A percentile compares a stretch with the other conserved stretches of the same genome.
These are phyloP conservation scores for Suillus decipiens DNA, from an alignment of 768 basidiomycete genomes.

Conservation along the genomic window DNA sequence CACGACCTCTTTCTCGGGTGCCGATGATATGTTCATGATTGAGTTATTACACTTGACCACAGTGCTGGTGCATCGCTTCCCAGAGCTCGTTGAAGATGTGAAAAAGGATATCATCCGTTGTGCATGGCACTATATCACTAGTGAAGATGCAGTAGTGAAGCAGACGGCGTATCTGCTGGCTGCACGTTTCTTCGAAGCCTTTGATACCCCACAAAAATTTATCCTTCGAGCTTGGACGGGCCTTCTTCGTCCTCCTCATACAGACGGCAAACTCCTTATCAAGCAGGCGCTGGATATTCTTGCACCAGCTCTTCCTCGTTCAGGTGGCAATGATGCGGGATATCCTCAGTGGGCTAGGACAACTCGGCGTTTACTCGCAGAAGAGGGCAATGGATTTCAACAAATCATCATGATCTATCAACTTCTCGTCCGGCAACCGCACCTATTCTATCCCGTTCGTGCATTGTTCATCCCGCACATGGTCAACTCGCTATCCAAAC, in stretches of 20 bases:
- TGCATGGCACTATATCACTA: slow-evolving; percentile 86
- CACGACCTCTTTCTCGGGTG: slow-evolving; percentile 48
- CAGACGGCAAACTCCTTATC: slow-evolving; percentile 74
- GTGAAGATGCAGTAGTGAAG: slow-evolving; percentile 88
- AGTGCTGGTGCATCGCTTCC: slow-evolving; percentile 82
- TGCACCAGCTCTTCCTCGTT: slow-evolving; percentile 74
- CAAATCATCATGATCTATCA: slow-evolving; percentile 86
- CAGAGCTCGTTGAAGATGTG: slow-evolving; percentile 73
- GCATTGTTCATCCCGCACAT: slow-evolving; percentile 93
- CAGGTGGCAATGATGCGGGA: slow-evolving; percentile 57
- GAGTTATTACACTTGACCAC: slow-evolving; percentile 91
- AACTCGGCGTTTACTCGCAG: slow-evolving; percentile 81
- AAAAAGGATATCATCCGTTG: slow-evolving; percentile 93
- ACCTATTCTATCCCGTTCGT: slow-evolving; percentile 91
- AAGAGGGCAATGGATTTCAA: slow-evolving; percentile 74
- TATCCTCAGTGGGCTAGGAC: slow-evolving; percentile 83
- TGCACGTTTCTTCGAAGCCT: slow-evolving; percentile 89
- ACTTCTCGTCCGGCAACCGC: slow-evolving; percentile 86
- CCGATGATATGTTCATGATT: slow-evolving; percentile 86
- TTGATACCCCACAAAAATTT: slow-evolving; percentile 89
- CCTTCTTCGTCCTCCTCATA: slow-evolving; percentile 77
- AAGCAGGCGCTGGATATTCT: slow-evolving; percentile 87
- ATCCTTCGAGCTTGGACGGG: slow-evolving; percentile 89
- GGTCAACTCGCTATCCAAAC: slow-evolving; percentile 83
- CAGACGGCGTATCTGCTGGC: slow-evolving; percentile 90